A percentile compares a stretch with the other conserved stretches of the same genome.
Evolutionary conservation across 2,329 filamentous ascomycete species (phyloP).

Genomic region (Pyricularia sp.): DNA sequence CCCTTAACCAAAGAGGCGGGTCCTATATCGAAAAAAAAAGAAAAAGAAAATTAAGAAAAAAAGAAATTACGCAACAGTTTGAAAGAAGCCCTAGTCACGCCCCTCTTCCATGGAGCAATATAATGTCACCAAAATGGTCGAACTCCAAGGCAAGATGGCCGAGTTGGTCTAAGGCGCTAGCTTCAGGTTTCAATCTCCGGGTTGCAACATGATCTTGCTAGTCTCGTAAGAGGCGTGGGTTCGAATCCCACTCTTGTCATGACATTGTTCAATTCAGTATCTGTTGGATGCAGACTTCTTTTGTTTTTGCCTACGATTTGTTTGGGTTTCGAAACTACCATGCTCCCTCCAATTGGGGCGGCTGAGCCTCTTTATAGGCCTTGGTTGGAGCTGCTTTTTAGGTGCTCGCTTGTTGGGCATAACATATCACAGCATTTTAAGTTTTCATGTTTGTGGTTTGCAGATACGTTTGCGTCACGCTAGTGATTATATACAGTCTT

Average conservation of each 20-base stretch:
- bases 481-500: not conserved
- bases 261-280: not conserved
- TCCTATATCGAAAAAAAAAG: not conserved
- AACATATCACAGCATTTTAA: not conserved
- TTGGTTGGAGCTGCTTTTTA: not conserved
- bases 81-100: not conserved
- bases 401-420: not conserved
- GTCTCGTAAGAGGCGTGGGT: not conserved
- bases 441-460: not conserved
- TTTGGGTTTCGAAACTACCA: too few species aligned
- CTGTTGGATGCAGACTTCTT: not conserved
- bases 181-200: constrained; percentile 2
- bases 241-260: constrained; percentile 1
- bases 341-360: too few species aligned
- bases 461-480: not conserved
- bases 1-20: not conserved
- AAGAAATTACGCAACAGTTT: not conserved
- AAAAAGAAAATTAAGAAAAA: too few species aligned
- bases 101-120: not conserved
- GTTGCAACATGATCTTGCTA: not conserved
- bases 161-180: constrained; percentile 9
- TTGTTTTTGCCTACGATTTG: not conserved
- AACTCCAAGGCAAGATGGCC: constrained; percentile 6
- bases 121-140: not conserved
- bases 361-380: too few species aligned